Evolutionary conservation across 1,139 yeast species (phyloP).

Genomic region (Yamadazyma buinensis): DNA sequence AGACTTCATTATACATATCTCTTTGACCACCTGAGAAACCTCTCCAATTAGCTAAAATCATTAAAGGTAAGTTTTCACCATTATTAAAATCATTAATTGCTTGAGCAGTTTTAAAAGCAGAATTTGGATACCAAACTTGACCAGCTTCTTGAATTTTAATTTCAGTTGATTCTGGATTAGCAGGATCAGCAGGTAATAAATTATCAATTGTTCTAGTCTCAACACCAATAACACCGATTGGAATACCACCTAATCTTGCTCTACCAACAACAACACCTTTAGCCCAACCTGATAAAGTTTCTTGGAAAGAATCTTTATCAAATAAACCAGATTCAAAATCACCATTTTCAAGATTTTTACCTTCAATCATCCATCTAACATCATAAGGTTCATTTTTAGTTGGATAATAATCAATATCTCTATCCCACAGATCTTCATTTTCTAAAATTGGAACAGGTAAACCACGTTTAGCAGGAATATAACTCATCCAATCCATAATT

Average conservation of each 20-base stretch:
- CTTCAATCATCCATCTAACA: conserved; percentile 93
- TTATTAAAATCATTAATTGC: conserved; percentile 95
- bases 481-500: conserved; percentile 95
- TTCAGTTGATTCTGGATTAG: conserved; percentile 93
- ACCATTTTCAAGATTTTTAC: conserved; percentile 65
- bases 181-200: conserved; percentile 94
- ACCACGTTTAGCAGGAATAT: conserved; percentile 86
- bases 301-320: conserved; percentile 90
- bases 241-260: conserved; percentile 98
- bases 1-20: conserved; percentile 97
- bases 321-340: conserved; percentile 81
- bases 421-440: conserved; percentile 84
- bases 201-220: conserved; percentile 90
- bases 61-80: conserved; percentile 95
- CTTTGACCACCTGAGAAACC: conserved; percentile 99
- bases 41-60: conserved; percentile 99
- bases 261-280: conserved; percentile 97
- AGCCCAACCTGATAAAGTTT: conserved; percentile 98
- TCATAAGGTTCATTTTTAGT: conserved; percentile 72
- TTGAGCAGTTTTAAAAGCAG: conserved; percentile 98
- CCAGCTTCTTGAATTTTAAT: conserved; percentile 91
- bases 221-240: conserved; percentile 96
- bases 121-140: conserved; percentile 99
- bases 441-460: conserved; percentile 90
- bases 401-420: conserved; percentile 83